Conservation (phyloP, 2,329 filamentous ascomycete species). For the Aureobasidium subglaciale region DNA sequence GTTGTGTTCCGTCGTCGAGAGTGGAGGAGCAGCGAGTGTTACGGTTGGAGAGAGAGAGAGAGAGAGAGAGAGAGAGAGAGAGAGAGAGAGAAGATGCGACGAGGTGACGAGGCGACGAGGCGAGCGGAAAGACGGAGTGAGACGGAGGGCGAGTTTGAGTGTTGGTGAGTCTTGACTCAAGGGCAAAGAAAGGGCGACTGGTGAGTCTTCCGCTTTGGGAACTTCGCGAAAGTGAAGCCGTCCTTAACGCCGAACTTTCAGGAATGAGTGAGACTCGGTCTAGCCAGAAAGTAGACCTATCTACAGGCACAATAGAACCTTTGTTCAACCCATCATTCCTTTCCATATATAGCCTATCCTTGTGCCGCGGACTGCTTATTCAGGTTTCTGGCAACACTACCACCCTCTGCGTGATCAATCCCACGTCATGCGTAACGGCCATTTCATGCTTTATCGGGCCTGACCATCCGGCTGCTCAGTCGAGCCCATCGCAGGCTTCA, state of each 20-base stretch:
- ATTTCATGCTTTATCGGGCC: background rate
- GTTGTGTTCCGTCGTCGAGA: background rate
- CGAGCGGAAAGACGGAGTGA: background rate
- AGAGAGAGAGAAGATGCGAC: background rate
- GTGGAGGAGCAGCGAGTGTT: background rate
- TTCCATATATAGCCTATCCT: background rate
- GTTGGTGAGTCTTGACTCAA: background rate
- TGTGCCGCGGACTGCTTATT: background rate
- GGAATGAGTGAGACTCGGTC: slow-evolving; percentile 1
- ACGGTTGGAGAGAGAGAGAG: background rate
- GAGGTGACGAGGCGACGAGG: no score
- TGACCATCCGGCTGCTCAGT: background rate
- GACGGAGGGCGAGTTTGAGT: background rate
- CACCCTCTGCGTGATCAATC: background rate
- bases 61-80: background rate
- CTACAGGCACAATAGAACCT: background rate
- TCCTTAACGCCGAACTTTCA: background rate
- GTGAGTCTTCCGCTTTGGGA: slow-evolving; percentile 11
- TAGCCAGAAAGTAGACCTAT: background rate
- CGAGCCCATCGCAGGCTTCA: background rate
- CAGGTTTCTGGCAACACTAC: background rate
- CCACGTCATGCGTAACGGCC: slow-evolving; percentile 10
- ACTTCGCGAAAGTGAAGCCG: background rate
- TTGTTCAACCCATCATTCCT: background rate
- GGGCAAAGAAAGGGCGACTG: slow-evolving; percentile 9